phyloP scores from a whole-genome alignment of 129 eudicot species.

The Smallanthus sonchifolius region DNA sequence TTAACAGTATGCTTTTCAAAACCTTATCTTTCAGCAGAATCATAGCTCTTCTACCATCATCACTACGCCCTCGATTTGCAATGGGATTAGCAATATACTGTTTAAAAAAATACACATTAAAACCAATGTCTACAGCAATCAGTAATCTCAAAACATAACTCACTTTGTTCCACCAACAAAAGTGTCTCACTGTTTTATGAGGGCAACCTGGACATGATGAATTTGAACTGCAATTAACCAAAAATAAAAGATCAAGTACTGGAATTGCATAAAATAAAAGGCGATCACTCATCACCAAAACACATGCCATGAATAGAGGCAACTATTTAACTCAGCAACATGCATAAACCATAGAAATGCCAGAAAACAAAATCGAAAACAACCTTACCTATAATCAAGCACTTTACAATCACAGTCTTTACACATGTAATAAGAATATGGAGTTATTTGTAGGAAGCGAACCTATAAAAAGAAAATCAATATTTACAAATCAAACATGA shows the following conservation, averaged over 20 bases:
- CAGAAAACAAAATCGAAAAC: neutral
- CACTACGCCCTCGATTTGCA: constrained; percentile 24
- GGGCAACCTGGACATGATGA: constrained; percentile 55
- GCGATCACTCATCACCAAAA: neutral
- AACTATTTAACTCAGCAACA: neutral
- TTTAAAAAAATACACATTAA: neutral
- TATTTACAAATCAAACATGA: neutral
- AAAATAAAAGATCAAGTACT: neutral
- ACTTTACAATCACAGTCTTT: constrained; percentile 89
- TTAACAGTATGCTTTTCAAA: constrained; percentile 57
- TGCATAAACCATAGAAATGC: neutral
- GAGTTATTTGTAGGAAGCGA: constrained; percentile 73
- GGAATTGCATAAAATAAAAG: neutral
- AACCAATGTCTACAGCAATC: constrained; percentile 15
- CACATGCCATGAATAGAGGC: neutral
- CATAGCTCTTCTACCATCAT: constrained; percentile 62
- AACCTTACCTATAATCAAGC: constrained; percentile 75
- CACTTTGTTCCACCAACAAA: constrained; percentile 98
- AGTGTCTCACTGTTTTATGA: constrained; percentile 80
- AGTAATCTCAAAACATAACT: constrained; percentile 20
- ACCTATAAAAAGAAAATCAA: constrained; percentile 39
- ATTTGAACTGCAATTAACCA: constrained; percentile 43
- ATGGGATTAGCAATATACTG: constrained; percentile 77
- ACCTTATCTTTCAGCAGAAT: constrained; percentile 73
- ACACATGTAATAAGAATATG: constrained; percentile 79